Evolutionary conservation across 2,329 filamentous ascomycete genomes (phyloP).

Genomic region (Zymoseptoria crescenta): DNA sequence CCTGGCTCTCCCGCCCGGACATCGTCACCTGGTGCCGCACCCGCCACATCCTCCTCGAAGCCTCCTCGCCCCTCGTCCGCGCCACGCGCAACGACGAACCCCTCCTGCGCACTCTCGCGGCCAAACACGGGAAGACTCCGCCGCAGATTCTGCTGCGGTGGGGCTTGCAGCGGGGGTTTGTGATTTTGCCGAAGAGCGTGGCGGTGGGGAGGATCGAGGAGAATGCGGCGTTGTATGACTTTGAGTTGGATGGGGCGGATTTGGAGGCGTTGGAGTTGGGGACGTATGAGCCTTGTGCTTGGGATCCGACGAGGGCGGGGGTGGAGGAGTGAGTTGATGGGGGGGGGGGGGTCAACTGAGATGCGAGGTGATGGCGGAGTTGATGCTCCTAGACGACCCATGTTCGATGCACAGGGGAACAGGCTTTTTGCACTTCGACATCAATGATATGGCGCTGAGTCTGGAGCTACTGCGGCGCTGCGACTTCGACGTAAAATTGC

Average conservation of each 20-base stretch:
- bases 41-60: constrained; percentile 40
- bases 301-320: constrained; percentile 45
- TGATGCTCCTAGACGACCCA: too few species aligned
- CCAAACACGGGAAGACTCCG: constrained; percentile 52
- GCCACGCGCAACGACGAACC: constrained; percentile 46
- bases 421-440: too few species aligned
- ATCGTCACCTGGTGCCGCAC: constrained; percentile 69
- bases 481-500: too few species aligned
- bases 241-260: constrained; percentile 50
- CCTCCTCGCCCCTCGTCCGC: constrained; percentile 39
- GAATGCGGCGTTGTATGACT: constrained; percentile 53
- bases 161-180: constrained; percentile 55
- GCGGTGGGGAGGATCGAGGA: constrained; percentile 43
- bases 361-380: too few species aligned
- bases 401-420: too few species aligned
- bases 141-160: constrained; percentile 54
- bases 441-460: too few species aligned
- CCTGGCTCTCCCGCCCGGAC: constrained; percentile 74
- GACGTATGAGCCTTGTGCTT: constrained; percentile 50
- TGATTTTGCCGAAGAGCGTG: constrained; percentile 56
- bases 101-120: constrained; percentile 41
- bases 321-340: not conserved
- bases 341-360: too few species aligned
- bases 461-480: too few species aligned
- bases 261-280: constrained; percentile 49